Base-by-base conservation (phyloP, 305 asterid species). In the Plantago coronopus region DNA sequence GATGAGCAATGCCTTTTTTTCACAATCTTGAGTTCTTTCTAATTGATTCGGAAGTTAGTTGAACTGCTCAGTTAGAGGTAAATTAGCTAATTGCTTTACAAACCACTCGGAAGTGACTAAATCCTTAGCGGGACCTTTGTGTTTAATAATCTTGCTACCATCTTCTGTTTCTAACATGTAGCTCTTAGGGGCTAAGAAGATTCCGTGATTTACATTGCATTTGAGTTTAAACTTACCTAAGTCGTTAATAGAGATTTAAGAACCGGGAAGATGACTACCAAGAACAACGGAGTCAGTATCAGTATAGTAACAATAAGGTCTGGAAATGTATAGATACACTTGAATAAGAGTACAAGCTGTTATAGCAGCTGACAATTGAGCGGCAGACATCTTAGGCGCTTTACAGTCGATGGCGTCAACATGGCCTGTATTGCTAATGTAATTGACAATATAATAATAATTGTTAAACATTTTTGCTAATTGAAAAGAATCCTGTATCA, bases 311-410 rank as follows among this genome's bases (percentile, higher is more conserved):
- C 66, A 48, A n/a, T 69, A 65, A 4, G 61, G 57, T 27, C 55
- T 57, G 59, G 66, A 63, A 25, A 57, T 69, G 22, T 31, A 57
- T 2, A 59, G 64, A 42, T 63, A 67, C 71, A 67, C 50, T 38
- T 58, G 44, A 12, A 67, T 58, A 16, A 42, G 42, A 38, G 61
- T 60, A 47, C 40, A 56, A n/a, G 69, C 22, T 9, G 69, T 69
- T 3, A 69, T 63, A 0, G 65, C 61, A 8, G 61, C 65, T 19
- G 62, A 22, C 62, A 57, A 42, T 17, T 59, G 50, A 59, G 43
- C 51, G 9, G 47, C 62, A 9, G 48, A 57, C 47, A 57, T 57
- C 44, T 38, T 38, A 38, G 44, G 44, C 6, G 44, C 44, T 6
- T 38, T 38, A 6, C 44, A 38, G 6, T 38, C 44, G 6, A 6